phyloP scores from a whole-genome alignment of 2,329 filamentous ascomycete genomes.

The Aspergillus glaucus region DNA sequence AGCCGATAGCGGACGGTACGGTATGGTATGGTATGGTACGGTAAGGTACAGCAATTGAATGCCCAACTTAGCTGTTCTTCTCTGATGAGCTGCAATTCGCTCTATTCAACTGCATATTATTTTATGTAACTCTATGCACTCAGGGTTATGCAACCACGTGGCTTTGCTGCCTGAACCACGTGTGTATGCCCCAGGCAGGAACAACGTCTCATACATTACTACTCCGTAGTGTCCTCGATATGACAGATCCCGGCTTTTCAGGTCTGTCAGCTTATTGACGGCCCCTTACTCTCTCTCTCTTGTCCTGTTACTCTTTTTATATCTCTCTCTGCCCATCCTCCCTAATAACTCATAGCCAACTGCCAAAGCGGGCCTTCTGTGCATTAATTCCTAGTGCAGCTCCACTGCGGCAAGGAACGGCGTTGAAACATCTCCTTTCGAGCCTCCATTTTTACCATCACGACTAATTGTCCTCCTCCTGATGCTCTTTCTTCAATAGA shows the following conservation, averaged over 20 bases:
- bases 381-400: slow-evolving; percentile 16
- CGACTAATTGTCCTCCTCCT: background rate
- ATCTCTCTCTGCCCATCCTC: slow-evolving; percentile 9
- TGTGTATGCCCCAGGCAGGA: background rate
- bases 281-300: background rate
- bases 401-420: slow-evolving; percentile 24
- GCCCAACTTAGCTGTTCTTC: background rate
- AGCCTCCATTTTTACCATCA: background rate
- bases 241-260: too few relatives aligned
- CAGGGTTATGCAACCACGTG: background rate
- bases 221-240: too few relatives aligned
- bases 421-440: slow-evolving; percentile 16
- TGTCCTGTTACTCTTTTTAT: background rate
- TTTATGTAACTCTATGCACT: background rate
- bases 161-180: background rate
- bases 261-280: too few relatives aligned
- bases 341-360: slow-evolving; percentile 4
- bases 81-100: background rate
- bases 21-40: background rate
- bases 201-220: too few relatives aligned
- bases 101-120: background rate
- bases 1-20: background rate
- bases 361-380: slow-evolving; percentile 21
- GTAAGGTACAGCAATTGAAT: background rate
- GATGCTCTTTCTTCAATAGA: background rate